A percentile compares a stretch with the other conserved stretches of the same genome.
Evolutionary conservation across 1,284 basidiomycete species (phyloP).

Genomic region (Puccinia polysora): DNA sequence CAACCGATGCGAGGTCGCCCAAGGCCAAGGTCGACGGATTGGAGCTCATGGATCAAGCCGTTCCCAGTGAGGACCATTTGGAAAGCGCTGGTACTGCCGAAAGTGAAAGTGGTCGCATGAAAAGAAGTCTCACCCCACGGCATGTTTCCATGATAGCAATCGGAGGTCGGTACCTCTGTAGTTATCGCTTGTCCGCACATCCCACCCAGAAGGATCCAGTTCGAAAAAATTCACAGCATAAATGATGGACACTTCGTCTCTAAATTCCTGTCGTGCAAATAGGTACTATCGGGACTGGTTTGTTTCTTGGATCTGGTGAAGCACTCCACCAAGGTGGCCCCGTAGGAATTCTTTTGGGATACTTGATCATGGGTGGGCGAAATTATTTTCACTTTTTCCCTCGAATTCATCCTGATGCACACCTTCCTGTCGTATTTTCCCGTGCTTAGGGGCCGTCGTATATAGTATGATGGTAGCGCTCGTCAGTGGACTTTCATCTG

Average conservation of each 20-base stretch:
- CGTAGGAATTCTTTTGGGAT: constrained; percentile 19
- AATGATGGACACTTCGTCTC: no score
- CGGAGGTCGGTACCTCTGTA: constrained; percentile 17
- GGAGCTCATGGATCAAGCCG: no score
- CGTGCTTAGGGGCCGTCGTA: background rate
- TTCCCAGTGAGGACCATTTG: no score
- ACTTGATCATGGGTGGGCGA: constrained; percentile 25
- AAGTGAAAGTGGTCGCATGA: background rate
- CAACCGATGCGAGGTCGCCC: no score
- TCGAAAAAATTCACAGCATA: no score
- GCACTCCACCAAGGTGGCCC: constrained; percentile 21
- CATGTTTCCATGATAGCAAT: constrained; percentile 40
- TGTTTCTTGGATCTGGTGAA: constrained; percentile 23
- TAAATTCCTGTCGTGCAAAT: no score
- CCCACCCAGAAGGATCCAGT: background rate
- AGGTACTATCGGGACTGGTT: constrained; percentile 33
- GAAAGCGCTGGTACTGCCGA: no score
- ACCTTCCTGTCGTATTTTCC: background rate
- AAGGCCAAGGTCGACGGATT: no score
- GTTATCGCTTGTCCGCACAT: background rate
- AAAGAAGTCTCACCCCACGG: constrained; percentile 6
- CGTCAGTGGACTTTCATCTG: background rate
- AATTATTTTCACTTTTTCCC: background rate
- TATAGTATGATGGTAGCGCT: constrained; percentile 37
- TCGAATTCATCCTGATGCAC: background rate